Conservation (phyloP, 2,329 filamentous ascomycete species). For the Cytospora piceicola region DNA sequence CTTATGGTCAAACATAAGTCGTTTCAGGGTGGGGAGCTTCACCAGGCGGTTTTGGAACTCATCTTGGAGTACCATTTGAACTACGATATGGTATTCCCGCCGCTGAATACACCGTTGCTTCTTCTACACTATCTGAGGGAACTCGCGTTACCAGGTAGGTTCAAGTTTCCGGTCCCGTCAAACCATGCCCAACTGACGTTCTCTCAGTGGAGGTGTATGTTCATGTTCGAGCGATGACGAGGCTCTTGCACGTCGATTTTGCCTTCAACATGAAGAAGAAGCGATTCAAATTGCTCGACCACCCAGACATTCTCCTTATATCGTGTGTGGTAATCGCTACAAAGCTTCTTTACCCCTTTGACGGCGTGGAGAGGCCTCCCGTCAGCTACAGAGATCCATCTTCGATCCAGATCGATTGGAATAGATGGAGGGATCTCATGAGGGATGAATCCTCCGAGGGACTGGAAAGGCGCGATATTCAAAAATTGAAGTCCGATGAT, state of each 20-base stretch:
- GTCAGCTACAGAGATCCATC: conserved; percentile 58
- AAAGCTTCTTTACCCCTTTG: conserved; percentile 80
- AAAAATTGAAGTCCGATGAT: conserved; percentile 36
- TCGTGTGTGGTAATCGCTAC: conserved; percentile 73
- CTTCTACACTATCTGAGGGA: conserved; percentile 71
- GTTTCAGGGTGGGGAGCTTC: conserved; percentile 62
- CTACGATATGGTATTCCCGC: conserved; percentile 72
- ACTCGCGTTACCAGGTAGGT: conserved; percentile 73
- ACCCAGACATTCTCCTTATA: conserved; percentile 77
- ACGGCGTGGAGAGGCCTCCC: conserved; percentile 57
- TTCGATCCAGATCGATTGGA: conserved; percentile 71
- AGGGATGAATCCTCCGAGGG: conserved; percentile 36
- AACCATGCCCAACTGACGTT: conserved; percentile 35
- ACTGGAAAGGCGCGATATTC: conserved; percentile 36
- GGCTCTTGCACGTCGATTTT: conserved; percentile 57
- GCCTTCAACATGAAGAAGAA: conserved; percentile 56
- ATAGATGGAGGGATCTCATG: conserved; percentile 64
- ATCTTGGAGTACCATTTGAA: conserved; percentile 66
- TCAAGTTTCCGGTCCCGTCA: neutral
- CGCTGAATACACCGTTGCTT: conserved; percentile 70
- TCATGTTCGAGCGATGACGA: conserved; percentile 60
- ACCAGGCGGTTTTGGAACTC: conserved; percentile 65
- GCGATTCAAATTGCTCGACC: conserved; percentile 55
- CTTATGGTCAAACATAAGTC: conserved; percentile 56
- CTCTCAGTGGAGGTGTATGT: conserved; percentile 66